Conservation (phyloP, 805 yeast genomes). For the Wickerhamomyces bisporus region DNA sequence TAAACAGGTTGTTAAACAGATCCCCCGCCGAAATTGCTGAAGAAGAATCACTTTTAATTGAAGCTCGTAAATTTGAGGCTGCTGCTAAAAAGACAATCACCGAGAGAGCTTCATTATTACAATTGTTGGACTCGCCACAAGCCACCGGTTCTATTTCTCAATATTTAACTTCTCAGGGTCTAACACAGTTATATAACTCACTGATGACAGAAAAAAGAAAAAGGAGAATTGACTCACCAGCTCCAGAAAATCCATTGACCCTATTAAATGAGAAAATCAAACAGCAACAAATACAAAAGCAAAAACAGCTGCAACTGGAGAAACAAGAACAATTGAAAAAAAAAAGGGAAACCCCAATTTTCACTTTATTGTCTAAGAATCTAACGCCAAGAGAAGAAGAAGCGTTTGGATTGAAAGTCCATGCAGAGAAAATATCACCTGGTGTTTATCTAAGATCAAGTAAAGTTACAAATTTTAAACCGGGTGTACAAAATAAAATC, state of each 20-base stretch:
- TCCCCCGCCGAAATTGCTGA: slow-evolving; percentile 97
- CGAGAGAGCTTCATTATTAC: slow-evolving; percentile 75
- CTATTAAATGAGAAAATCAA: slow-evolving; percentile 32
- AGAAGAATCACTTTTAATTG: slow-evolving; percentile 90
- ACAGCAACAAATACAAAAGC: slow-evolving; percentile 22
- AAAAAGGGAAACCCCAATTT: slow-evolving; percentile 28
- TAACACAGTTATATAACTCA: slow-evolving; percentile 78
- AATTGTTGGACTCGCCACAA: slow-evolving; percentile 84
- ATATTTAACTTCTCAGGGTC: slow-evolving; percentile 80
- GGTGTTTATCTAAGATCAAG: slow-evolving; percentile 83
- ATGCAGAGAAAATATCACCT: slow-evolving; percentile 56
- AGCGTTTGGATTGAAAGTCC: slow-evolving; percentile 77
- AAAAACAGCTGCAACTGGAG: slow-evolving; percentile 21
- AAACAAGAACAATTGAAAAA: slow-evolving; percentile 19
- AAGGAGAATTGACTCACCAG: slow-evolving; percentile 36
- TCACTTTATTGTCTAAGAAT: slow-evolving; percentile 30
- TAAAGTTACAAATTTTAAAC: slow-evolving; percentile 72
- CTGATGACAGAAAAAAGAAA: slow-evolving; percentile 65
- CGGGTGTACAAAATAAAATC: slow-evolving; percentile 63
- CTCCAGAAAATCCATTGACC: slow-evolving; percentile 41
- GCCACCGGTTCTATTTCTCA: slow-evolving; percentile 68
- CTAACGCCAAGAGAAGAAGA: slow-evolving; percentile 76
- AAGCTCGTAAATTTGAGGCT: slow-evolving; percentile 86
- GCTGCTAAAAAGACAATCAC: slow-evolving; percentile 83
- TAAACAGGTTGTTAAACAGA: slow-evolving; percentile 70